Conservation (phyloP, 106 monocot species). For the Dactylorhiza incarnata region DNA sequence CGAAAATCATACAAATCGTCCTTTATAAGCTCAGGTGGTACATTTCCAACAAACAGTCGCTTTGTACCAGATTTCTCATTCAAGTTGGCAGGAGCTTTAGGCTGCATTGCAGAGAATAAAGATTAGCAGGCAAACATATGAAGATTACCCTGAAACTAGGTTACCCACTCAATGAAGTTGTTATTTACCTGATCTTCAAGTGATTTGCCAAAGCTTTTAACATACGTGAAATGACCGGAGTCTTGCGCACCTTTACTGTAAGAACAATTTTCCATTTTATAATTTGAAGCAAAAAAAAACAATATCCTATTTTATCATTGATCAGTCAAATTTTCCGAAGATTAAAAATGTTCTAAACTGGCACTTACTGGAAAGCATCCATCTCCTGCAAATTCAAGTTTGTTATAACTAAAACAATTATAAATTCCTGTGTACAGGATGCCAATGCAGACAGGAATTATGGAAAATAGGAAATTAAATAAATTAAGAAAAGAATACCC, state of each 20-base stretch:
- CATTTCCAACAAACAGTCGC: too few relatives aligned
- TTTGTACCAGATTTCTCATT: too few relatives aligned
- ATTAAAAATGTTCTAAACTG: neutral
- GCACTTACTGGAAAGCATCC: neutral
- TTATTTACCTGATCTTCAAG: conserved; percentile 44
- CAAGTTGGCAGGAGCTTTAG: too few relatives aligned
- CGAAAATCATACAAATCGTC: too few relatives aligned
- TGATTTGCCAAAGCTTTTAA: conserved; percentile 60
- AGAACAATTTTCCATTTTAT: conserved; percentile 38
- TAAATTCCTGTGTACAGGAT: neutral
- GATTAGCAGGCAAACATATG: neutral
- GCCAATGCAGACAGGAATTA: neutral
- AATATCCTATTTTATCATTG: neutral
- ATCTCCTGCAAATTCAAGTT: neutral
- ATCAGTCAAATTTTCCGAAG: neutral
- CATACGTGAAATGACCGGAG: conserved; percentile 32
- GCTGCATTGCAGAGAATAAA: too few relatives aligned
- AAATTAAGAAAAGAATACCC: conserved; percentile 22
- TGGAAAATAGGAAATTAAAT: neutral
- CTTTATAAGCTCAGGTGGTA: too few relatives aligned
- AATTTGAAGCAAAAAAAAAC: neutral
- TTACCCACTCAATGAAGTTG: neutral
- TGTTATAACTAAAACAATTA: neutral
- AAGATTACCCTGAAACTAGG: neutral
- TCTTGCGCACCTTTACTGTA: conserved; percentile 32